phyloP scores from a whole-genome alignment of 139 green algal species.

The Desmodesmus armatus region DNA sequence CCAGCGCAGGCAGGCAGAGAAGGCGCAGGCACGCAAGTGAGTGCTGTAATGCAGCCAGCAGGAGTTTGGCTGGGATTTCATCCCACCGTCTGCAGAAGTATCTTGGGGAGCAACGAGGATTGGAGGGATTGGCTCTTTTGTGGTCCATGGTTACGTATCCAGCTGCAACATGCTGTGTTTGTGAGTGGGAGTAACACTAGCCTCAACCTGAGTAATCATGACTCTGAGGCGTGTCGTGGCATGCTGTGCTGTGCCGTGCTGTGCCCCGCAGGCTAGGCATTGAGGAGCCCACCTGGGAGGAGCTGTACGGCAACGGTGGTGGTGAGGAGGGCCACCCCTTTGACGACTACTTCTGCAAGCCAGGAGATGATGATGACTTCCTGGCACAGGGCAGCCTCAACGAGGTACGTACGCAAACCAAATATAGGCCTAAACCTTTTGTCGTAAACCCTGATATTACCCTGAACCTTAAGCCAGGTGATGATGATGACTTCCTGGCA shows the following conservation, averaged over 20 bases:
- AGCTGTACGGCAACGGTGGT: conserved; percentile 47
- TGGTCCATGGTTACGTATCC: too few species aligned
- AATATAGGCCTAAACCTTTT: too few species aligned
- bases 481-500: background rate
- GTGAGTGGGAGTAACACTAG: too few species aligned
- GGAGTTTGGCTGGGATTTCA: too few species aligned
- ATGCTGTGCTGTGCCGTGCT: background rate
- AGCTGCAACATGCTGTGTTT: too few species aligned
- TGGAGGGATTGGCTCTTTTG: too few species aligned
- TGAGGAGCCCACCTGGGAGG: conserved; percentile 56
- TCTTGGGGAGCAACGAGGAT: too few species aligned
- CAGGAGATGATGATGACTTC: conserved; percentile 24
- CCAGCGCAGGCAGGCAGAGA: conserved; percentile 64
- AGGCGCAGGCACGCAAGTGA: conserved; percentile 59
- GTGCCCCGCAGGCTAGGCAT: conserved; percentile 42
- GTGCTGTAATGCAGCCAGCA: background rate
- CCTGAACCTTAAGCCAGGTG: background rate
- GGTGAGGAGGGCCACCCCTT: conserved; percentile 49
- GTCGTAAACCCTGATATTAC: background rate
- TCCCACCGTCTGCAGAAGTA: too few species aligned
- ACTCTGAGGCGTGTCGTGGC: too few species aligned
- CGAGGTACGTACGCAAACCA: background rate
- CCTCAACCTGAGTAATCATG: too few species aligned
- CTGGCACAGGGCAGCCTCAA: background rate
- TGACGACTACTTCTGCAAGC: conserved; percentile 56